These are phyloP conservation scores for Beauveria brongniartii DNA, from an alignment of 2,329 filamentous ascomycete genomes.

Conservation along the genomic window DNA sequence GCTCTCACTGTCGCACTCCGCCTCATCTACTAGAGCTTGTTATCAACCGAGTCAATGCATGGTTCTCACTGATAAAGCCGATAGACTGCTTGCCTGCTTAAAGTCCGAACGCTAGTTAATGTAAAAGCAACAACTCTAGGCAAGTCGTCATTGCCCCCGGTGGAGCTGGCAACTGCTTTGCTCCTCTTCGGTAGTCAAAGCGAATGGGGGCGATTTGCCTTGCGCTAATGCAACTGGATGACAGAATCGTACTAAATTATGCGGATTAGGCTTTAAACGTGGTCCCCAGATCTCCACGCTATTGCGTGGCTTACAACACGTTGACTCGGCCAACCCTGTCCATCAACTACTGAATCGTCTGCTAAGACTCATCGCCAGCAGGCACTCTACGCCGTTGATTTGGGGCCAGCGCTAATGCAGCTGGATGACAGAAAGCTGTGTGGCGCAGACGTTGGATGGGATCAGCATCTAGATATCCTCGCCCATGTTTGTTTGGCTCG, in stretches of 20 bases:
- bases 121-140: too few species aligned
- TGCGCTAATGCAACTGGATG: not conserved
- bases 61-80: too few species aligned
- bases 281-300: not conserved
- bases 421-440: not conserved
- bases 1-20: too few species aligned
- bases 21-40: too few species aligned
- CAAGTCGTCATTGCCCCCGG: too few species aligned
- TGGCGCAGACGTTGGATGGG: not conserved
- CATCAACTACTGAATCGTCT: not conserved
- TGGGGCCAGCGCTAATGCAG: not conserved
- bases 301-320: not conserved
- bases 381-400: too few species aligned
- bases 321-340: not conserved
- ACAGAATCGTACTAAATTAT: not conserved
- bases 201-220: not conserved
- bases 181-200: too few species aligned
- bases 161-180: too few species aligned
- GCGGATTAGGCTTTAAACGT: not conserved
- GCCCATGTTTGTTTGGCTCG: not conserved
- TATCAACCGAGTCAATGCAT: too few species aligned
- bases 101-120: too few species aligned
- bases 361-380: not conserved
- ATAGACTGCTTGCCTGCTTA: too few species aligned
- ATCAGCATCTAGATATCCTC: too few species aligned